phyloP scores from a whole-genome alignment of 2,329 filamentous ascomycete genomes.

The Aaosphaeria arxii region DNA sequence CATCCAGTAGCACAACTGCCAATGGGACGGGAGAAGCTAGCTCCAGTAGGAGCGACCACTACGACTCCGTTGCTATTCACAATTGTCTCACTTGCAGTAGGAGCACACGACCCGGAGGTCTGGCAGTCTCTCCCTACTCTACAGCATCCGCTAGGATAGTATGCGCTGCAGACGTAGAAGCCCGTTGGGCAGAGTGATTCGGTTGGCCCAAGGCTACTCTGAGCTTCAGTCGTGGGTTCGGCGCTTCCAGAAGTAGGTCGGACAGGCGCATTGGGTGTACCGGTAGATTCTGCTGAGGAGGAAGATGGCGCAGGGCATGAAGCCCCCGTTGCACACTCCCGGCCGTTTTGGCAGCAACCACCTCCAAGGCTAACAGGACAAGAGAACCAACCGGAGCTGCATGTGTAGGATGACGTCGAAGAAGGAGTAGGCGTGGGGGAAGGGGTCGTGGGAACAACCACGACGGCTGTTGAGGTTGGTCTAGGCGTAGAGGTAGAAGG shows the following conservation, averaged over 20 bases:
- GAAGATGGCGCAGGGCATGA: conserved; percentile 29
- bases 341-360: conserved; percentile 49
- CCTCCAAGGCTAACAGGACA: conserved; percentile 47
- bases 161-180: conserved; percentile 86
- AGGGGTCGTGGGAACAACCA: conserved; percentile 36
- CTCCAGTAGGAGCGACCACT: conserved; percentile 62
- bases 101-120: conserved; percentile 69
- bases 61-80: conserved; percentile 65
- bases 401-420: conserved; percentile 26
- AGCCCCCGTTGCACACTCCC: conserved; percentile 40
- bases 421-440: conserved; percentile 12
- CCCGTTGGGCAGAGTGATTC: conserved; percentile 82
- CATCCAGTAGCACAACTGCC: conserved; percentile 71
- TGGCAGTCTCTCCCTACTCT: conserved; percentile 82
- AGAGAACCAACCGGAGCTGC: conserved; percentile 44
- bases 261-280: conserved; percentile 39
- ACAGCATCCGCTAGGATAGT: conserved; percentile 81
- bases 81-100: conserved; percentile 58
- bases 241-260: conserved; percentile 39
- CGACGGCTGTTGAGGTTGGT: conserved; percentile 36
- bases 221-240: too few relatives aligned
- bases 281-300: background rate
- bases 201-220: conserved; percentile 67
- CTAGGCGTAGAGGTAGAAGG: conserved; percentile 22
- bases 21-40: conserved; percentile 29